Evolutionary conservation across 2,329 filamentous ascomycete species (phyloP).

Genomic region (Xylariaceae sp.): DNA sequence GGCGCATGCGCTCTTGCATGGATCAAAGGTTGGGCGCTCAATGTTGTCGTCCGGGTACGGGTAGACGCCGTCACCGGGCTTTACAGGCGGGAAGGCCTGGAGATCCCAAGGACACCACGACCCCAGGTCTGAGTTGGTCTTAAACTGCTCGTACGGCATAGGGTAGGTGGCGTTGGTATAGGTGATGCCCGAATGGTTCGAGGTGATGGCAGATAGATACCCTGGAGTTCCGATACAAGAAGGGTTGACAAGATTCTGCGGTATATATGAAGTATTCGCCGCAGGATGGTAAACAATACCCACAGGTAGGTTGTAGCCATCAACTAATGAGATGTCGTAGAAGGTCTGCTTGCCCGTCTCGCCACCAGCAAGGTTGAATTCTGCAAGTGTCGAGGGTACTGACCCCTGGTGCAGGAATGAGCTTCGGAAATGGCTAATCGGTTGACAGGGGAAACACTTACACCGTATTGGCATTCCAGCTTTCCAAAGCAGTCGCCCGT

Average conservation of each 20-base stretch:
- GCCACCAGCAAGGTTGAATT: conserved; percentile 72
- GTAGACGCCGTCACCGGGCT: conserved; percentile 72
- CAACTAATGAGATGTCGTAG: conserved; percentile 81
- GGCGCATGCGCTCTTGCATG: conserved; percentile 73
- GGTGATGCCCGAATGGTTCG: conserved; percentile 48
- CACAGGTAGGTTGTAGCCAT: conserved; percentile 77
- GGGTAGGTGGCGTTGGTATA: conserved; percentile 63
- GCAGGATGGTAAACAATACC: conserved; percentile 58
- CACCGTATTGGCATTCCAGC: conserved; percentile 64
- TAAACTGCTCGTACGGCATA: conserved; percentile 59
- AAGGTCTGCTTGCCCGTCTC: conserved; percentile 60
- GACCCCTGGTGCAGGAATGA: conserved; percentile 52
- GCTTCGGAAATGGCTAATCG: not conserved
- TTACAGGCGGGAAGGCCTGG: conserved; percentile 62
- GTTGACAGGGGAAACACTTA: conserved; percentile 37
- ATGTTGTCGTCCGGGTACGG: conserved; percentile 76
- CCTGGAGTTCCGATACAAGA: conserved; percentile 71
- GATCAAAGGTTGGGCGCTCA: conserved; percentile 66
- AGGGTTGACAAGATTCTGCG: conserved; percentile 71
- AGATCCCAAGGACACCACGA: conserved; percentile 80
- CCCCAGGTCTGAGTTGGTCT: conserved; percentile 53
- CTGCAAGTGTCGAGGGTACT: conserved; percentile 71
- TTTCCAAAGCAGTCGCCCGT: conserved; percentile 74
- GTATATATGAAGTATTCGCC: conserved; percentile 60
- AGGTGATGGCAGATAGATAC: conserved; percentile 45